Evolutionary conservation across 2,329 filamentous ascomycete species (phyloP), one percentile per base, ranked within the genome.

Genomic region (Xylariaceae sp.): DNA sequence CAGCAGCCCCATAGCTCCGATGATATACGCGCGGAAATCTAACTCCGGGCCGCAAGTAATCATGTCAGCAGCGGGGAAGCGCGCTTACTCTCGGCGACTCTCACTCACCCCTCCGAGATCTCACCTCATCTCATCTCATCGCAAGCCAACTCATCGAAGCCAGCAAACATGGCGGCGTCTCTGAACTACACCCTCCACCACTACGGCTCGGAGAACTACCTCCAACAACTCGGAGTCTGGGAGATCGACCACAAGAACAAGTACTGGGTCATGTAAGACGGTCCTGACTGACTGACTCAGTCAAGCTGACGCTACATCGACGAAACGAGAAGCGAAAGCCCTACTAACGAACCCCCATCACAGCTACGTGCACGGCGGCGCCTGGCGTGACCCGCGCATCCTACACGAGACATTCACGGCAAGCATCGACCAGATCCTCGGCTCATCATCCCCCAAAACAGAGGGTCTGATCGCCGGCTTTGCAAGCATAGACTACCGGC

Each of bases 401-500:
- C 75, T 75, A 48, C 74, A 78, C 34, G 67, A 76, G 55, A 76
- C 76, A 58, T 82, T 83, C 65, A 62, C 70, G 30, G 73, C 79
- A 3, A 74, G 77, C 53, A 75, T 84, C 53, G 70, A 74, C 58
- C 68, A 72, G 42, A 71, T 84, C 59, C 67, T 78, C 51, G 61
- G 66, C n/a, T 35, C 51, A 2, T 51, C 49, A 8, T 10, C 52
- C 1, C 4, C 13, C 51, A 1, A 10, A 5, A 18, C 23, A 15
- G 15, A 30, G 3, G 37, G 8, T 49, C 23, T 23, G 9, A 76
- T 89, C 59, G 81, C 82, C 18, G 87, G 82, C 60, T 82, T 89
- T 68, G 82, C 85, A 34, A 86, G 85, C 50, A 70, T 88, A 59
- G 82, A 85, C 72, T 88, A 88, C 77, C 80, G 84, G 44, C 81